Conservation (phyloP, 768 basidiomycete genomes). For the Trametes cinnabarina region DNA sequence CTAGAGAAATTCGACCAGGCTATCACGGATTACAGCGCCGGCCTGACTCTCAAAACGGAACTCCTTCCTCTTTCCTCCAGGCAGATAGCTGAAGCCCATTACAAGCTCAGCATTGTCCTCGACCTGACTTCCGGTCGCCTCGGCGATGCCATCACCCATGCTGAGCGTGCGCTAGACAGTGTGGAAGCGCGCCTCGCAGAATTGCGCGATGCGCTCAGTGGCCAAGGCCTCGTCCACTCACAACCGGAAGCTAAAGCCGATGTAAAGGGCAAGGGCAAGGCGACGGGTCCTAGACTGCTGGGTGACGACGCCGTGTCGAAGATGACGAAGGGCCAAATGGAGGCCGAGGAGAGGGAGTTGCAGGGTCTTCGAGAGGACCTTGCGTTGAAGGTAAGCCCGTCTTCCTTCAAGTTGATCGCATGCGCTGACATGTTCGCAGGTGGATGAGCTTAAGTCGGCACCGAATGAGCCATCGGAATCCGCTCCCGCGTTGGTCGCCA, state of each 20-base stretch:
- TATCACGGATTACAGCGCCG: constrained; percentile 80
- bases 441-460: constrained; percentile 85
- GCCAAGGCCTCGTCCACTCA: constrained; percentile 36
- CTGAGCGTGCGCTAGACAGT: constrained; percentile 75
- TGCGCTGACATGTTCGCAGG: constrained; percentile 42
- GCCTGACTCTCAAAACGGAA: constrained; percentile 66
- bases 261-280: constrained; percentile 73
- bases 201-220: constrained; percentile 46
- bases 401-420: not conserved
- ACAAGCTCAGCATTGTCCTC: constrained; percentile 89
- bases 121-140: constrained; percentile 87
- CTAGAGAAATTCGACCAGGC: constrained; percentile 96
- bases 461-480: constrained; percentile 60
- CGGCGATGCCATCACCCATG: constrained; percentile 77
- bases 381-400: constrained; percentile 62
- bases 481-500: constrained; percentile 70
- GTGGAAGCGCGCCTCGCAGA: constrained; percentile 68
- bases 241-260: constrained; percentile 36
- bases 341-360: constrained; percentile 78
- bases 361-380: constrained; percentile 75
- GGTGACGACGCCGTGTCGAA: constrained; percentile 55
- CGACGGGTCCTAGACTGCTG: constrained; percentile 37
- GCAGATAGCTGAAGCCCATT: constrained; percentile 91
- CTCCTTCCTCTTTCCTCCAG: constrained; percentile 86
- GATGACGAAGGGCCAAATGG: constrained; percentile 74